Evolutionary conservation across 179 eudicot species (phyloP), one percentile per base, ranked within the genome.

Genomic region (Spergularia azorica): DNA sequence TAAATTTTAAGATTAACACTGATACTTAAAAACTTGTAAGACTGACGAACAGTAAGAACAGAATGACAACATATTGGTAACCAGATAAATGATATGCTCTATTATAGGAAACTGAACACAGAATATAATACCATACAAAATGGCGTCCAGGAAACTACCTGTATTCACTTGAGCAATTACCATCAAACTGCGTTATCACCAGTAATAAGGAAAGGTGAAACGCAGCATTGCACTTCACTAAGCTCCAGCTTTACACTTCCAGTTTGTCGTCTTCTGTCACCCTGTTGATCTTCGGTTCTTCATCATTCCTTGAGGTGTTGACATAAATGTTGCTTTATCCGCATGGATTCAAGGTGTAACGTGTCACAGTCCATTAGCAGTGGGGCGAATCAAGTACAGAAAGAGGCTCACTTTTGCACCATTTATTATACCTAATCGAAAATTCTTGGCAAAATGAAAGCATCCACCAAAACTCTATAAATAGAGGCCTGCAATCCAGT

Each of bases 401-500:
- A 63, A 58, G 39, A 72, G 39, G 48, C 32, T 74, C 48, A 51
- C 64, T 66, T 60, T 73, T 26, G 16, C 71, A 20, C 64, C 72
- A 51, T 69, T 62, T 62, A 39, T 21, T 58, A 82, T 79, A 66
- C 75, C 79, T 78, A 43, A 62, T 67, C 75, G 48, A 38, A 57
- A 65, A 59, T 67, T 32, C 77, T 5, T 12, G 60, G 55, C 48
- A 59, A 32, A 43, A 12, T 61, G 60, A 51, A 65, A 41, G 71
- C 78, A 67, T 54, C 57, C 60, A 54, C 71, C 59, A 60, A 61
- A 46, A 65, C 76, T 60, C 71, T 82, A 82, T 82, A 82, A 71
- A 82, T 79, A 82, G 71, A 52, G 71, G 79, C 76, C 74, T 10
- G 16, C 72, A 65, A n/a, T 63, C 60, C 81, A 78, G 20, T 21